Evolutionary conservation across 2,329 filamentous ascomycete species (phyloP).

Genomic region (Ophidiomyces ophidiicola): DNA sequence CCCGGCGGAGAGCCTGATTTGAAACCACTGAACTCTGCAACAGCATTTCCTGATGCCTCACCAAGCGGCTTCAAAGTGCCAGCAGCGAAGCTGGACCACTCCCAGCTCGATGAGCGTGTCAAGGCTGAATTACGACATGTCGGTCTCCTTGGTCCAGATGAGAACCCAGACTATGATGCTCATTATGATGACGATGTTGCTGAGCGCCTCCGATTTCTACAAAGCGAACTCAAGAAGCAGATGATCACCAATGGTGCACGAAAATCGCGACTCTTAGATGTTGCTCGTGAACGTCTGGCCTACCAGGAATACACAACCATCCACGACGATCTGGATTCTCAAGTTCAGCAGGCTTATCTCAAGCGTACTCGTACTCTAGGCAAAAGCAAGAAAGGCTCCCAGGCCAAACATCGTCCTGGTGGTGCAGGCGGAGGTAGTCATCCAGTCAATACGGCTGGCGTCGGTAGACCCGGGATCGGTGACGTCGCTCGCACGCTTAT

Average conservation of each 20-base stretch:
- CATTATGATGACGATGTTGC: conserved; percentile 92
- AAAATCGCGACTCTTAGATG: conserved; percentile 72
- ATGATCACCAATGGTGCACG: conserved; percentile 81
- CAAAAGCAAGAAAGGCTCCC: conserved; percentile 79
- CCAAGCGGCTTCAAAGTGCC: conserved; percentile 69
- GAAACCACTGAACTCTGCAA: conserved; percentile 52
- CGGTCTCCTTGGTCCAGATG: conserved; percentile 64
- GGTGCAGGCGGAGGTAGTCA: conserved; percentile 62
- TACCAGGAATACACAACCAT: conserved; percentile 96
- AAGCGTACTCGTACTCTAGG: conserved; percentile 91
- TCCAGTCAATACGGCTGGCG: conserved; percentile 27
- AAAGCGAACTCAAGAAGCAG: conserved; percentile 68
- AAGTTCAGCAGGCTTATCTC: conserved; percentile 88
- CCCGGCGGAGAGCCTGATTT: conserved; percentile 37
- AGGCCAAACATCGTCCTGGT: conserved; percentile 46
- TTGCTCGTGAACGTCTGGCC: conserved; percentile 85
- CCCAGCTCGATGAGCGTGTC: conserved; percentile 76
- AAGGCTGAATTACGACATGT: conserved; percentile 85
- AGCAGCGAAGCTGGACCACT: conserved; percentile 68
- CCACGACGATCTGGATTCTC: conserved; percentile 86
- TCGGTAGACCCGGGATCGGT: conserved; percentile 56
- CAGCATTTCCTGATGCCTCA: conserved; percentile 65
- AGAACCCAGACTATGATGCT: conserved; percentile 67
- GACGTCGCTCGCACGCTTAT: conserved; percentile 85
- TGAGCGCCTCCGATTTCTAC: conserved; percentile 72